These are phyloP conservation scores for Lepraria neglecta DNA, from an alignment of 495 filamentous ascomycete species.

Conservation along the genomic window DNA sequence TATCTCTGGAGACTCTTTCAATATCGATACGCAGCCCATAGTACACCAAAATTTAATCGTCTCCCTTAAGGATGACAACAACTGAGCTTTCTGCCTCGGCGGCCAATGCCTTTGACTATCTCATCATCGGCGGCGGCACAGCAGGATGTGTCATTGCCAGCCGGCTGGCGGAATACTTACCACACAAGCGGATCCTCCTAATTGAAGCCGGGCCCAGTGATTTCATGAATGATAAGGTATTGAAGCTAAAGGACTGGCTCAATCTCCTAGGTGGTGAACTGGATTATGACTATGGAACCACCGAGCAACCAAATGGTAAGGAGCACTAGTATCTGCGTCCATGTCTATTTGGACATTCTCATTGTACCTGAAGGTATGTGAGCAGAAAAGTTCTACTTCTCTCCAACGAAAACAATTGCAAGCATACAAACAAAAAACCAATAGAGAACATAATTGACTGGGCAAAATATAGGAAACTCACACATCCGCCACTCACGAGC, in stretches of 20 bases:
- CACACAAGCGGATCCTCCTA: slow-evolving; percentile 57
- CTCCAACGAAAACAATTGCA: neutral
- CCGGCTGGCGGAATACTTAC: slow-evolving; percentile 59
- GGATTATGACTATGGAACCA: slow-evolving; percentile 82
- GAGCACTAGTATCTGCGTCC: neutral
- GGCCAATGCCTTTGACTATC: slow-evolving; percentile 69
- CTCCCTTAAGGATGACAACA: slow-evolving; percentile 20
- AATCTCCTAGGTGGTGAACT: slow-evolving; percentile 70
- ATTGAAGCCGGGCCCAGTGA: slow-evolving; percentile 60
- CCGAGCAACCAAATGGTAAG: slow-evolving; percentile 71
- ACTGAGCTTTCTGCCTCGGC: slow-evolving; percentile 41
- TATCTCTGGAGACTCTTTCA: too few species aligned
- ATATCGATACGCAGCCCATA: too few species aligned
- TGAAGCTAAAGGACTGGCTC: slow-evolving; percentile 76
- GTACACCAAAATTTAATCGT: too few species aligned
- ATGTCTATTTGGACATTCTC: neutral
- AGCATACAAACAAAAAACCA: neutral
- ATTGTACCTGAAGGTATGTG: neutral
- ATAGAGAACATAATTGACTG: slow-evolving; percentile 6
- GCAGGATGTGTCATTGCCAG: slow-evolving; percentile 81
- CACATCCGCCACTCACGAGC: slow-evolving; percentile 78
- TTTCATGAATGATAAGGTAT: slow-evolving; percentile 60
- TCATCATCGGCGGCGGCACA: slow-evolving; percentile 82
- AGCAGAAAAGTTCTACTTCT: too few species aligned
- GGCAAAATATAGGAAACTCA: slow-evolving; percentile 56